phyloP scores from a whole-genome alignment of 2,329 filamentous ascomycete genomes.

The Aspergillus oerlinghausenensis region DNA sequence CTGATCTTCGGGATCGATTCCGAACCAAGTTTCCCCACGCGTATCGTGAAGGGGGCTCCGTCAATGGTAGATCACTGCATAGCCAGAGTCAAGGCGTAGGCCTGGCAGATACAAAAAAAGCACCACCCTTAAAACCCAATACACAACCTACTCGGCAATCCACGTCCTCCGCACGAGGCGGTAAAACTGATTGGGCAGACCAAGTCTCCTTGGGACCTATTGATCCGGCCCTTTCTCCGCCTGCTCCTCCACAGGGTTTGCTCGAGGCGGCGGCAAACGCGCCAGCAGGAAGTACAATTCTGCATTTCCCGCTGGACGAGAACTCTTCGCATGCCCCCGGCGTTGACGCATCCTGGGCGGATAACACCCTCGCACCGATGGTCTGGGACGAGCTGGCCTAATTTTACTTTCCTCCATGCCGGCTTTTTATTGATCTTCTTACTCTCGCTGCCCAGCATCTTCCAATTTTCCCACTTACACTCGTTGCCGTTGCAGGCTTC shows the following conservation, averaged over 20 bases:
- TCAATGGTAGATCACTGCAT: conserved; percentile 28
- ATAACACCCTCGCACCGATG: conserved; percentile 39
- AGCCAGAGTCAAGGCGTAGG: conserved; percentile 7
- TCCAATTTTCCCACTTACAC: background rate
- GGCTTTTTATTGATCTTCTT: background rate
- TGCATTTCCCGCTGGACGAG: conserved; percentile 33
- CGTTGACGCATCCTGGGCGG: conserved; percentile 28
- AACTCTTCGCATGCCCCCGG: conserved; percentile 14
- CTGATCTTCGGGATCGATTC: conserved; percentile 59
- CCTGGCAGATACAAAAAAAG: conserved; percentile 4
- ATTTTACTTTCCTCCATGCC: background rate
- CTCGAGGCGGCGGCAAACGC: conserved; percentile 19
- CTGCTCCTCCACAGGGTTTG: conserved; percentile 25
- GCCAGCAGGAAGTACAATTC: conserved; percentile 9
- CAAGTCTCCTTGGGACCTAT: conserved; percentile 16
- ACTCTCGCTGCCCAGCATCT: background rate
- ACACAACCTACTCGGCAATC: conserved; percentile 7
- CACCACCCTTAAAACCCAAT: conserved; percentile 9
- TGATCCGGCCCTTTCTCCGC: conserved; percentile 31
- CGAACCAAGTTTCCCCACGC: conserved; percentile 55
- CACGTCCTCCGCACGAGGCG: conserved; percentile 4
- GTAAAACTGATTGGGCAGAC: conserved; percentile 15
- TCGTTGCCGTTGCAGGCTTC: background rate
- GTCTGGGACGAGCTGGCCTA: conserved; percentile 36
- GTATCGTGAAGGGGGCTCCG: conserved; percentile 46